A percentile compares a stretch with the other conserved stretches of the same genome.
These are phyloP conservation scores for Solanum hybrid DNA, from an alignment of 305 asterid species.

Conservation along the genomic window DNA sequence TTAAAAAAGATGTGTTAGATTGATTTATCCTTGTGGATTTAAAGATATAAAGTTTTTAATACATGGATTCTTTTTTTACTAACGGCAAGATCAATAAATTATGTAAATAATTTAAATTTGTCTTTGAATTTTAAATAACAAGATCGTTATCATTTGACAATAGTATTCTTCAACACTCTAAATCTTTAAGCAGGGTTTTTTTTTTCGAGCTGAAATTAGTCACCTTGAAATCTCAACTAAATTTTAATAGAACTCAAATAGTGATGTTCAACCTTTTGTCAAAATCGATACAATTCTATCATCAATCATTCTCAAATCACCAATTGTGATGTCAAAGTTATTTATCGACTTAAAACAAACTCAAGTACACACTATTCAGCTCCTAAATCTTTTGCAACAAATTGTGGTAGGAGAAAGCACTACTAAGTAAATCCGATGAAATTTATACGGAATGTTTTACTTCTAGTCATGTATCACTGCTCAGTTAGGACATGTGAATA, in stretches of 20 bases:
- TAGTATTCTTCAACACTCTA: not conserved
- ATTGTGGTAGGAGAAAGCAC: not conserved
- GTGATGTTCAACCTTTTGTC: no score
- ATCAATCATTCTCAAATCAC: no score
- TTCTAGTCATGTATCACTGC: not conserved
- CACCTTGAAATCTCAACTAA: not conserved
- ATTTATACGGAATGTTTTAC: not conserved
- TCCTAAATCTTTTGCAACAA: not conserved
- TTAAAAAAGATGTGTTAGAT: no score
- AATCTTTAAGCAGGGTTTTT: rapidly evolving
- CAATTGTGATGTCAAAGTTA: not conserved
- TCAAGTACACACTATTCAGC: not conserved
- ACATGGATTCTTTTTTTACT: not conserved
- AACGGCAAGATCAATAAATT: no score
- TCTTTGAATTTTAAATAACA: no score
- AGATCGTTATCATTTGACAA: not conserved
- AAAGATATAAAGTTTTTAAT: no score
- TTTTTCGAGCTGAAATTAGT: not conserved
- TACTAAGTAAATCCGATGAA: no score
- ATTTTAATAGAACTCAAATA: not conserved
- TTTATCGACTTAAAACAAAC: no score
- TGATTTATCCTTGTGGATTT: not conserved
- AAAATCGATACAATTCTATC: no score
- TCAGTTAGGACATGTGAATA: not conserved
- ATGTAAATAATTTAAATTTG: no score